Percentiles rank a stretch among this genome's conserved stretches.
These are phyloP conservation scores for Erythrophleum ivorense DNA, from an alignment of 331 rosid genomes.

Conservation along the genomic window DNA sequence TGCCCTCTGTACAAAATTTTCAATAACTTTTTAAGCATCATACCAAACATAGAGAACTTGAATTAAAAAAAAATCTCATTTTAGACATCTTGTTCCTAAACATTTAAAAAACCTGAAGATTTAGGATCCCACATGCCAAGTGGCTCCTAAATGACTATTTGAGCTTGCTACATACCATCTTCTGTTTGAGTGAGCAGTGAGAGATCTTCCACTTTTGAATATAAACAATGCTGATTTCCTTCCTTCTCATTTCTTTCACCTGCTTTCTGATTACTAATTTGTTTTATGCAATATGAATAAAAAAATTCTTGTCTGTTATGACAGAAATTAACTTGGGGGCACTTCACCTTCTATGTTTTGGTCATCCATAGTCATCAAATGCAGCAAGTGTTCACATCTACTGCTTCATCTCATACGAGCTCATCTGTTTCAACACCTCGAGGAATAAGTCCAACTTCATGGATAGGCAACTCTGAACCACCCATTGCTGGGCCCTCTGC, in stretches of 20 bases:
- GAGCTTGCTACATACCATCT: not conserved
- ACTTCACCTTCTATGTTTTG: conserved; percentile 31
- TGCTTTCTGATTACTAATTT: conserved; percentile 24
- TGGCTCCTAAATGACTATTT: conserved; percentile 14
- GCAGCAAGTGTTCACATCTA: conserved; percentile 46
- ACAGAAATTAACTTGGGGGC: conserved; percentile 42
- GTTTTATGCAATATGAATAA: conserved; percentile 34
- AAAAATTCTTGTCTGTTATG: conserved; percentile 30
- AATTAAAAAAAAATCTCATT: conserved; percentile 2
- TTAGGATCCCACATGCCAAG: not conserved
- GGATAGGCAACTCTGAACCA: conserved; percentile 50
- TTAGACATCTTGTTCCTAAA: not conserved
- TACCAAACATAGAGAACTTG: conserved; percentile 16
- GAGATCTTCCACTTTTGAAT: not conserved
- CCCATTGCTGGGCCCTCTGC: conserved; percentile 62
- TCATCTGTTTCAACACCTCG: conserved; percentile 61
- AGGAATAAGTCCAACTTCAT: conserved; percentile 61
- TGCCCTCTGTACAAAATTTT: not conserved
- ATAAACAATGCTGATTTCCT: not conserved
- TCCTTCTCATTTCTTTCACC: not conserved
- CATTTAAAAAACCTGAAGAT: not conserved
- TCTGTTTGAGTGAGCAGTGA: not conserved
- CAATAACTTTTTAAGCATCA: conserved; percentile 18
- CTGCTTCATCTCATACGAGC: conserved; percentile 48
- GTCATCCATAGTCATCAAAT: conserved; percentile 33